Evolutionary conservation across 495 filamentous ascomycete genomes (phyloP).

Genomic region (Platismatia glauca): DNA sequence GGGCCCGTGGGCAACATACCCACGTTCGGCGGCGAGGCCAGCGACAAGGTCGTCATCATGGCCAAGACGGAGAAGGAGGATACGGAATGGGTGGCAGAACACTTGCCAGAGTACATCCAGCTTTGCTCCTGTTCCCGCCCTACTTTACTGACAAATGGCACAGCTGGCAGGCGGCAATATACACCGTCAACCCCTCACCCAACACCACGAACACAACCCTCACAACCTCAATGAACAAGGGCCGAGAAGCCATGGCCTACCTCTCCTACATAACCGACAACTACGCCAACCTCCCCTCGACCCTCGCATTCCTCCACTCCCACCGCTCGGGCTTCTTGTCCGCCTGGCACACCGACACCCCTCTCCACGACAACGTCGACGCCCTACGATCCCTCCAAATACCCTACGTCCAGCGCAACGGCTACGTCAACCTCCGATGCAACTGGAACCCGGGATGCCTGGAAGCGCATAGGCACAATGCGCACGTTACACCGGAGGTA

Average conservation of each 20-base stretch:
- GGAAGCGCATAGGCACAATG: slow-evolving; percentile 31
- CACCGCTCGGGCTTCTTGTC: slow-evolving; percentile 35
- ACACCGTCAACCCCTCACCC: slow-evolving; percentile 51
- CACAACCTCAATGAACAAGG: slow-evolving; percentile 36
- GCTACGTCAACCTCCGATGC: slow-evolving; percentile 45
- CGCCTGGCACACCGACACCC: slow-evolving; percentile 39
- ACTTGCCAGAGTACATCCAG: slow-evolving; percentile 37
- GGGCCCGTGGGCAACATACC: slow-evolving; percentile 24
- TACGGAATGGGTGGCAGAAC: slow-evolving; percentile 34
- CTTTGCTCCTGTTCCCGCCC: slow-evolving; percentile 22
- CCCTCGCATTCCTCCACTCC: slow-evolving; percentile 42
- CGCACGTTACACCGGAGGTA: slow-evolving; percentile 26
- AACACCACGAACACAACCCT: slow-evolving; percentile 27
- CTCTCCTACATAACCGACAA: slow-evolving; percentile 45
- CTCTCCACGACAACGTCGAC: slow-evolving; percentile 25
- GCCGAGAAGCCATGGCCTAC: slow-evolving; percentile 41
- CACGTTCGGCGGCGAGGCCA: slow-evolving; percentile 7
- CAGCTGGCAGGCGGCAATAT: slow-evolving; percentile 45
- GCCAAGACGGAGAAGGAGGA: slow-evolving; percentile 34
- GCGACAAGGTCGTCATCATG: slow-evolving; percentile 34
- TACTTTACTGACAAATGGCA: slow-evolving; percentile 3
- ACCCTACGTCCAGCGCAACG: slow-evolving; percentile 34
- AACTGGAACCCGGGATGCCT: slow-evolving; percentile 39
- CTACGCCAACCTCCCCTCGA: slow-evolving; percentile 39
- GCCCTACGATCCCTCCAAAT: slow-evolving; percentile 33